Base-by-base conservation (phyloP, 2,329 filamentous ascomycete genomes). In the Tolypocladium guangdongense region DNA sequence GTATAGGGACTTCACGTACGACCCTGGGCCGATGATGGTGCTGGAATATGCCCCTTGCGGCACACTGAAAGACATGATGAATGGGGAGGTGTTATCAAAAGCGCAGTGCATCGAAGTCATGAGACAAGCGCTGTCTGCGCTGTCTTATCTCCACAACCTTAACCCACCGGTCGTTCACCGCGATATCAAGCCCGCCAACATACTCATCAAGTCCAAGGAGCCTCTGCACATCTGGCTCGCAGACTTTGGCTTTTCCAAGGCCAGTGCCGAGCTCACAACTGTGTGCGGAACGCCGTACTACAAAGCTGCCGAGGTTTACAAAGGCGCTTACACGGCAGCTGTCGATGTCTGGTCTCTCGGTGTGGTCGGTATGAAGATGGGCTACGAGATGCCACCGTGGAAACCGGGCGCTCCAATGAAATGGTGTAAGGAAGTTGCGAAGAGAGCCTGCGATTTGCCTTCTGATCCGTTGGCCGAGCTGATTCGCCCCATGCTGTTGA, bases 71-170 rank as follows among this genome's bases (percentile, higher is more conserved):
- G n/a, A 20, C 8, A 20, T 38, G 18, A 10, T 38, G 37, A 20
- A 10, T 5, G 1, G 10, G 8, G n/a, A 7, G 3, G 1, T 1
- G 0, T 8, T 38, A 7, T 20, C 37, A 20, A 20, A 38, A n/a
- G 20, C 18, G 4, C 37, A 20, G 37, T 38, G 37, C 20, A 8
- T 38, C 0, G 37, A 38, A n/a, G 12, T 38, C 4, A n/a, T 38
- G n/a, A 11, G 2, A 4, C 37, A 38, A 8, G n/a, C 37, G 4
- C n/a, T 38, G 1, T 20, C 8, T 11, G 37, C 37, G 4, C 37
- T 38, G 4, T 6, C 37, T 7, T 12, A 20, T 20, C 37, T 38
- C n/a, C 37, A 38, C 37, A 11, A 5, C n/a, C 20, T 38, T 8
- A n/a, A 20, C 18, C 11, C 20, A 20, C n/a, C 18, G 4, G n/a